These are phyloP conservation scores for Narthecium ossifragum DNA, from an alignment of 106 monocot genomes.

Conservation along the genomic window DNA sequence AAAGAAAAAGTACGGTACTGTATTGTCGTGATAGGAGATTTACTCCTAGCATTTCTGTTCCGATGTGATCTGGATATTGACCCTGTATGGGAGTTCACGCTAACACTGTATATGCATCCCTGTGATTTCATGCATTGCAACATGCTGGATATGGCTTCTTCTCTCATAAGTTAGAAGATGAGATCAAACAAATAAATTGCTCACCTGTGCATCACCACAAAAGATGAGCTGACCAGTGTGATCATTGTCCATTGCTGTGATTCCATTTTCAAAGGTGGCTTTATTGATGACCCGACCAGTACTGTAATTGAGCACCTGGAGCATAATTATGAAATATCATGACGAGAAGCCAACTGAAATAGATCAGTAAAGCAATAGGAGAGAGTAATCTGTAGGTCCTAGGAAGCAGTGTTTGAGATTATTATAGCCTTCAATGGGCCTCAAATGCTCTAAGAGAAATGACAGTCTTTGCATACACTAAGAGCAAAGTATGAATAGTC, in stretches of 20 bases:
- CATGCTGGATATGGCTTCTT: slow-evolving; percentile 10
- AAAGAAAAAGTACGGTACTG: slow-evolving; percentile 95
- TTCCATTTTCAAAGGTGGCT: slow-evolving; percentile 57
- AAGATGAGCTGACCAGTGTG: slow-evolving; percentile 91
- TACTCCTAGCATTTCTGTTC: slow-evolving; percentile 65
- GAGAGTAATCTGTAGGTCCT: no score
- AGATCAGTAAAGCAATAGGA: slow-evolving; percentile 1
- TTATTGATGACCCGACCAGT: slow-evolving; percentile 78
- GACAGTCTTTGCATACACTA: no score
- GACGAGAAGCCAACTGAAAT: background rate
- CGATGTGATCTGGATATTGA: slow-evolving; percentile 83
- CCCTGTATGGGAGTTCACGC: slow-evolving; percentile 76
- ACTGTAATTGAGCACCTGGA: slow-evolving; percentile 87
- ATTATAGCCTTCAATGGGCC: no score
- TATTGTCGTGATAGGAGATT: slow-evolving; percentile 68
- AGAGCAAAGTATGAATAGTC: no score
- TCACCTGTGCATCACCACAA: slow-evolving; percentile 84
- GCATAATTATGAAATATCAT: background rate
- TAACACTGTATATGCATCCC: slow-evolving; percentile 82
- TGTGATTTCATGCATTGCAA: slow-evolving; percentile 35
- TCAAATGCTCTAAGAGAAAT: no score
- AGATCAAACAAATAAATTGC: slow-evolving; percentile 4
- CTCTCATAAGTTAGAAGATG: slow-evolving; percentile 5
- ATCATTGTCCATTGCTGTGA: slow-evolving; percentile 93
- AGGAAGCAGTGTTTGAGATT: no score